phyloP scores from a whole-genome alignment of 1,284 basidiomycete species.

The Porodaedalea pini region DNA sequence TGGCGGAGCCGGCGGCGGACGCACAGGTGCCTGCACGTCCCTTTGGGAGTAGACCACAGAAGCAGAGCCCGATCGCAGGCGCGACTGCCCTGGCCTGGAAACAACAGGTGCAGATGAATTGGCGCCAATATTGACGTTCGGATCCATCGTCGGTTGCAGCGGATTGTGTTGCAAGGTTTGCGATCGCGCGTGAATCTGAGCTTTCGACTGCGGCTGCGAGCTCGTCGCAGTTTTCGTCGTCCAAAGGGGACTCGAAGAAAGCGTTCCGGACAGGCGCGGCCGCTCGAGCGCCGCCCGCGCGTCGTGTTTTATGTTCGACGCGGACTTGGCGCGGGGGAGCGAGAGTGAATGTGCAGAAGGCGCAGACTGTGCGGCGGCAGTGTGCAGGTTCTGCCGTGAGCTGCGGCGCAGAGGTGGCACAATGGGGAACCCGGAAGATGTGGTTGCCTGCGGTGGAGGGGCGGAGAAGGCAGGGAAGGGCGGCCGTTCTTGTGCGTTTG shows the following conservation, averaged over 20 bases:
- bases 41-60: background rate
- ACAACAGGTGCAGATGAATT: background rate
- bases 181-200: background rate
- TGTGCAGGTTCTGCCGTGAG: slow-evolving; percentile 5
- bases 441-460: background rate
- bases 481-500: background rate
- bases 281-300: background rate
- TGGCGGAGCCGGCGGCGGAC: slow-evolving; percentile 2
- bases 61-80: background rate
- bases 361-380: background rate
- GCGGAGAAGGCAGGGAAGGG: background rate
- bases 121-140: background rate
- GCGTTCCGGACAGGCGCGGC: background rate
- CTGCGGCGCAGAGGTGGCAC: slow-evolving; percentile 1
- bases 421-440: background rate
- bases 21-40: background rate
- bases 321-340: slow-evolving; percentile 10
- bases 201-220: background rate
- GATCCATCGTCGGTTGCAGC: background rate
- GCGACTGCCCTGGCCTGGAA: background rate
- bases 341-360: background rate
- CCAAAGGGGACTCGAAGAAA: background rate
- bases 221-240: background rate
- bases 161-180: slow-evolving; percentile 2
- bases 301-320: slow-evolving; percentile 8